Conservation (phyloP, 805 yeast genomes). For the Cyberlindnera subsufficiens region DNA sequence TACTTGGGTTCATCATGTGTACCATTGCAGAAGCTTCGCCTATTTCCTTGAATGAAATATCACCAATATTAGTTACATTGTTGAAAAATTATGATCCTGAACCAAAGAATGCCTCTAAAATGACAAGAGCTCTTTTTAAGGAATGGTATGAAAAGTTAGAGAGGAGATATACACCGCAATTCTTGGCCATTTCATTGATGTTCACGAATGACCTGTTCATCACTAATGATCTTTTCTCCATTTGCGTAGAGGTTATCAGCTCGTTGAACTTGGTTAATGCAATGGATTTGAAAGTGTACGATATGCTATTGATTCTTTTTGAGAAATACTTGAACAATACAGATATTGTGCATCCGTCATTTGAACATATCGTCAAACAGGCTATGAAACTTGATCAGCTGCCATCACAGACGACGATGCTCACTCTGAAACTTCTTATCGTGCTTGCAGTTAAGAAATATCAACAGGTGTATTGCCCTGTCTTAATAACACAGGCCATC, state of each 20-base stretch:
- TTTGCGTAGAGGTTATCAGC: background rate
- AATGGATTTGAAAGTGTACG: no score
- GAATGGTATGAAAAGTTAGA: conserved; percentile 4
- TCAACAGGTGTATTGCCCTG: background rate
- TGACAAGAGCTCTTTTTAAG: conserved; percentile 2
- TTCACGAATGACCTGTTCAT: conserved; percentile 8
- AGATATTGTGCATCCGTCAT: no score
- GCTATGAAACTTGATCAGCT: no score
- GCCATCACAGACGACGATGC: no score
- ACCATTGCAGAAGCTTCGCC: background rate
- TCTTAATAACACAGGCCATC: conserved; percentile 1
- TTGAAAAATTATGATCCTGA: background rate
- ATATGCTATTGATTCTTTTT: no score
- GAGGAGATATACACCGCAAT: no score
- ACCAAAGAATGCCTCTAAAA: conserved; percentile 2
- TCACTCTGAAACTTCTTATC: conserved; percentile 14
- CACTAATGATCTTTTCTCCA: background rate
- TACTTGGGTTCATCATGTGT: conserved; percentile 15
- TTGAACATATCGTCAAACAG: no score
- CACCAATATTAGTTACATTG: conserved; percentile 1
- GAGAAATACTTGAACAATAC: no score
- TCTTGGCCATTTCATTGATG: conserved; percentile 12
- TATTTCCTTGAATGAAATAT: no score
- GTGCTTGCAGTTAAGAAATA: conserved; percentile 11
- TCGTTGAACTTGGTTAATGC: background rate